Percentiles rank a stretch among this genome's conserved stretches.
phyloP scores from a whole-genome alignment of 139 green algal species.

The Volvox reticuliferus region DNA sequence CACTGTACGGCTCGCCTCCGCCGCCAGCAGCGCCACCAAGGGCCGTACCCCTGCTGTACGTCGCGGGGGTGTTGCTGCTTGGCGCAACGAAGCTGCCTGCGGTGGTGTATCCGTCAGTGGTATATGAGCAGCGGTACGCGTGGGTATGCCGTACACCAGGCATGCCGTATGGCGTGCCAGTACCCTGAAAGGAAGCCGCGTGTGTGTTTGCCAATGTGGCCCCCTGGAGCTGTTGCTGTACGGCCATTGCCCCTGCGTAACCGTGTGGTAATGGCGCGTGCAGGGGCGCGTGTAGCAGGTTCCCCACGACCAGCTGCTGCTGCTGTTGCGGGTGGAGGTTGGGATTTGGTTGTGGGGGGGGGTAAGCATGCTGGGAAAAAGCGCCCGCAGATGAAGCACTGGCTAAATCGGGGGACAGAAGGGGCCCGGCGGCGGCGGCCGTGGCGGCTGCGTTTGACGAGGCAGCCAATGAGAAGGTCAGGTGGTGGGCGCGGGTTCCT shows the following conservation, averaged over 20 bases:
- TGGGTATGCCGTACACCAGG: not conserved
- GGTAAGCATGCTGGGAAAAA: not conserved
- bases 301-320: no score
- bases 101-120: not conserved
- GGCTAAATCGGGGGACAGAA: no score
- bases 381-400: no score
- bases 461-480: slow-evolving; percentile 3
- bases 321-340: no score
- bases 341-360: no score
- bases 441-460: not conserved
- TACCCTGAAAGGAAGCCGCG: not conserved
- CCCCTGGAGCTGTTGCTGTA: not conserved
- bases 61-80: not conserved
- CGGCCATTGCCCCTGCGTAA: not conserved
- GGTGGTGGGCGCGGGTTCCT: not conserved
- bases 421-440: no score
- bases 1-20: not conserved
- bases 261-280: not conserved
- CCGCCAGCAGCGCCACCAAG: not conserved
- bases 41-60: not conserved
- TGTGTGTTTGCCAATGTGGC: not conserved
- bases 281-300: no score
- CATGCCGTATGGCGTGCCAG: not conserved
- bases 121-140: not conserved
- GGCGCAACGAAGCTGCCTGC: no score